phyloP scores from a whole-genome alignment of 2,329 filamentous ascomycete species.

The Neocucurbitaria cava region DNA sequence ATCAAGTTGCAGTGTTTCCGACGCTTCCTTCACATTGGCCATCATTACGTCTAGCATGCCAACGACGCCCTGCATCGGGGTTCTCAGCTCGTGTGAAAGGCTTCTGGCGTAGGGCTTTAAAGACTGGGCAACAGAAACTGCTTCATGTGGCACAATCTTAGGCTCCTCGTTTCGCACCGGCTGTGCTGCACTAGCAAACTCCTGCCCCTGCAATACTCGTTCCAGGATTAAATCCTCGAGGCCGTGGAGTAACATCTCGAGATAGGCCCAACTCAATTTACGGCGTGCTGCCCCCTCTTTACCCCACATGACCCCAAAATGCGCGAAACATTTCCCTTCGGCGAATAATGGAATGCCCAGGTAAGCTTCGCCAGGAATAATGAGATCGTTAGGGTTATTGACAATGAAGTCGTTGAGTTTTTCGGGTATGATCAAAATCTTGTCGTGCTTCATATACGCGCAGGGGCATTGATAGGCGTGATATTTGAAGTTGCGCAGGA shows the following conservation, averaged over 20 bases:
- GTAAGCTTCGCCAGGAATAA: constrained; percentile 70
- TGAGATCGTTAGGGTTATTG: constrained; percentile 67
- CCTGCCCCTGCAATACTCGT: constrained; percentile 62
- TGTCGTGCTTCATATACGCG: constrained; percentile 74
- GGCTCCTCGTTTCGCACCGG: constrained; percentile 34
- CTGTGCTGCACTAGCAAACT: constrained; percentile 47
- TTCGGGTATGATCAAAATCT: constrained; percentile 72
- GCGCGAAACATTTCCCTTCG: constrained; percentile 70
- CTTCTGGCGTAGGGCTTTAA: constrained; percentile 76
- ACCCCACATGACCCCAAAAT: constrained; percentile 77
- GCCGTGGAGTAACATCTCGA: constrained; percentile 72
- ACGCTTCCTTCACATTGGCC: constrained; percentile 71
- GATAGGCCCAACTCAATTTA: constrained; percentile 68
- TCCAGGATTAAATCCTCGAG: constrained; percentile 71
- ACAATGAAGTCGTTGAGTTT: constrained; percentile 64
- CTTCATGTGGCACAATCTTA: constrained; percentile 61
- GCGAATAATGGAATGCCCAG: constrained; percentile 71
- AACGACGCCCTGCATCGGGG: constrained; percentile 78
- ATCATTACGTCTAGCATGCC: constrained; percentile 81
- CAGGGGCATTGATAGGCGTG: constrained; percentile 70
- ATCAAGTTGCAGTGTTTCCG: constrained; percentile 62
- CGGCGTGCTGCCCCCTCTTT: constrained; percentile 64
- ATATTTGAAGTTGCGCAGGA: constrained; percentile 69
- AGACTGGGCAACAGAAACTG: constrained; percentile 66
- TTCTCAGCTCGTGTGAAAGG: constrained; percentile 74